Percentiles rank a stretch among this genome's conserved stretches.
Evolutionary conservation across 768 basidiomycete species (phyloP).

Genomic region (Pleurotus sapidus): DNA sequence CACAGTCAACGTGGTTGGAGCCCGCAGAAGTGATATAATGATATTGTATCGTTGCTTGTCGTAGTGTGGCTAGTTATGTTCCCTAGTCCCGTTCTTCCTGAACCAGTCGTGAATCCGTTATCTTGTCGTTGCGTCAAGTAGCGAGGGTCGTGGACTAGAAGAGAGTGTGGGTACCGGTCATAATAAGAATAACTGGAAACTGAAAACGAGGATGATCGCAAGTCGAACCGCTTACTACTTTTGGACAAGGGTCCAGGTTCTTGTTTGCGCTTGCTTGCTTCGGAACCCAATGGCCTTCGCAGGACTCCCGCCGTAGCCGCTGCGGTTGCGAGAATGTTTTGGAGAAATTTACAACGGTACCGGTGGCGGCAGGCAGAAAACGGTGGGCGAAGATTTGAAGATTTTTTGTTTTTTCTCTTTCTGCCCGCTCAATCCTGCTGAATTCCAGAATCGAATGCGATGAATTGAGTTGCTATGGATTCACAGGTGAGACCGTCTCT

Average conservation of each 20-base stretch:
- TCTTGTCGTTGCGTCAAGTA: not conserved
- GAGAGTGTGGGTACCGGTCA: constrained; percentile 8
- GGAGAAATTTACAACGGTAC: not conserved
- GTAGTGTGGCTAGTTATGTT: not conserved
- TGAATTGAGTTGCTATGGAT: not conserved
- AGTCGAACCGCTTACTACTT: constrained; percentile 5
- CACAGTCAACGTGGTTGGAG: not conserved
- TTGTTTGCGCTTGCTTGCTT: not conserved
- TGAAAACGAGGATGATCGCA: constrained; percentile 8
- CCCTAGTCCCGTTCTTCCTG: not conserved
- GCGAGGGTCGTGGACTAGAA: not conserved
- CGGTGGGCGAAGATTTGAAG: not conserved
- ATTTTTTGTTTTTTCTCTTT: not conserved
- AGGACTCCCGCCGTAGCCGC: not conserved
- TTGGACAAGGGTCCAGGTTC: not conserved
- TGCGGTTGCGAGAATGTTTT: not conserved
- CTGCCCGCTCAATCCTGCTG: not conserved
- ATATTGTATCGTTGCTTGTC: not conserved
- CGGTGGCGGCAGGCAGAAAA: not conserved
- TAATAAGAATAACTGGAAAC: constrained; percentile 4
- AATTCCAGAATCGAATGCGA: not conserved
- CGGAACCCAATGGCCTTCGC: not conserved
- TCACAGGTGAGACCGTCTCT: constrained; percentile 2
- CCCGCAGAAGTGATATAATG: not conserved
- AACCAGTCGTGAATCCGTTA: not conserved